Evolutionary conservation across 331 rosid genomes (phyloP).

Genomic region (Quercus tomentella): DNA sequence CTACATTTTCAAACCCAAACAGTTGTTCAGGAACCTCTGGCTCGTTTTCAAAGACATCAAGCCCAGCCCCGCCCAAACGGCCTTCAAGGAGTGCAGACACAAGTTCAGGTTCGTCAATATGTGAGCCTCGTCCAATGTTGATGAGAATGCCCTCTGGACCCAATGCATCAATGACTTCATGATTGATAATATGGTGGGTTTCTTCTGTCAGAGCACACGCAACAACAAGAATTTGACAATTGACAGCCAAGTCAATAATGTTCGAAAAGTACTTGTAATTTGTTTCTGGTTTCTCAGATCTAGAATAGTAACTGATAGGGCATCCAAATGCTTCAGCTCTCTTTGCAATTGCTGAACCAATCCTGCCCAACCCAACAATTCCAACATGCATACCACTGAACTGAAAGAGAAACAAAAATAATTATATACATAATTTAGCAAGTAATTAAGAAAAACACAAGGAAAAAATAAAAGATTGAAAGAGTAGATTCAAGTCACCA

Average conservation of each 20-base stretch:
- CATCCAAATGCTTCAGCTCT: conserved; percentile 67
- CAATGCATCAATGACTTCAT: conserved; percentile 52
- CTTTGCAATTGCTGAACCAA: conserved; percentile 66
- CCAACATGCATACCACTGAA: conserved; percentile 65
- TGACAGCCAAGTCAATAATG: conserved; percentile 43
- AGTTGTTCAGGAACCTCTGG: conserved; percentile 54
- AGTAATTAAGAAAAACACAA: neutral
- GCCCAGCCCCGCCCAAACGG: conserved; percentile 66
- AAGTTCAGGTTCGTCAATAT: conserved; percentile 46
- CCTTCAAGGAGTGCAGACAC: conserved; percentile 56
- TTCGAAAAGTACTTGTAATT: conserved; percentile 46
- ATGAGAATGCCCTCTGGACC: conserved; percentile 66
- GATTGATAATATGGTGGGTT: conserved; percentile 55
- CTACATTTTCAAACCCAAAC: conserved; percentile 53
- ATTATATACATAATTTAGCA: neutral
- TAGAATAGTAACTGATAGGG: conserved; percentile 44
- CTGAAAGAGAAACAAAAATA: conserved; percentile 30
- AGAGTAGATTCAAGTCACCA: neutral
- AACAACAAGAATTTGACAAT: conserved; percentile 47
- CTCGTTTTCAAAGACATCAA: conserved; percentile 69
- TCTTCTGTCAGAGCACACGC: conserved; percentile 52
- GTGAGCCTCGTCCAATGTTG: conserved; percentile 61
- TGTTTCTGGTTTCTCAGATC: conserved; percentile 42
- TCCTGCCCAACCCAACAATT: conserved; percentile 73
- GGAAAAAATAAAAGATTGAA: neutral